Percentiles rank a stretch among this genome's conserved stretches.
phyloP scores from a whole-genome alignment of 2,329 filamentous ascomycete genomes.

The Cordyceps farinosa region DNA sequence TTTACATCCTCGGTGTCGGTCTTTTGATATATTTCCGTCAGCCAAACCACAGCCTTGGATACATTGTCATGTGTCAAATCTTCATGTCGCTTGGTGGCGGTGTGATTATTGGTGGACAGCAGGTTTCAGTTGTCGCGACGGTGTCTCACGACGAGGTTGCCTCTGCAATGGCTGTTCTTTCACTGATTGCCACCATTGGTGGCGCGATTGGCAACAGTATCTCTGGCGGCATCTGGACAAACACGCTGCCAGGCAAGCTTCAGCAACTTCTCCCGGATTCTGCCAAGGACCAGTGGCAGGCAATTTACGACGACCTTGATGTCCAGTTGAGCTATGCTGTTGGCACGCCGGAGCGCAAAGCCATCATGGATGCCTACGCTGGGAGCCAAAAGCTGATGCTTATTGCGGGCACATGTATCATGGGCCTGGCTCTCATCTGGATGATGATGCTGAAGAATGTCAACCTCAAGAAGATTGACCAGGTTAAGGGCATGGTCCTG shows the following conservation, averaged over 20 bases:
- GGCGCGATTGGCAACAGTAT: constrained; percentile 32
- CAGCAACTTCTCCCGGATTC: constrained; percentile 36
- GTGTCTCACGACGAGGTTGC: constrained; percentile 33
- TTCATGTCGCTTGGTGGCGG: constrained; percentile 32
- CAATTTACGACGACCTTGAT: constrained; percentile 38
- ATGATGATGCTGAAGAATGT: constrained; percentile 31
- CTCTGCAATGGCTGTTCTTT: constrained; percentile 32
- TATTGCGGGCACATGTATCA: constrained; percentile 33
- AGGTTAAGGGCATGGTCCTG: constrained; percentile 28
- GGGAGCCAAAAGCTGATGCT: constrained; percentile 42
- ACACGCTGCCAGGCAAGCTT: constrained; percentile 37
- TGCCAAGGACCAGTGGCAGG: constrained; percentile 34
- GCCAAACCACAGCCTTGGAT: constrained; percentile 30
- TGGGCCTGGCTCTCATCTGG: constrained; percentile 27
- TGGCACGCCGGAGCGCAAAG: constrained; percentile 38
- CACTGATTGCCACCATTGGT: constrained; percentile 31
- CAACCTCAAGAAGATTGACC: constrained; percentile 29
- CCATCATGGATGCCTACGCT: constrained; percentile 45
- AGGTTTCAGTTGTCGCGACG: constrained; percentile 34
- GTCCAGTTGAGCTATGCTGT: constrained; percentile 38
- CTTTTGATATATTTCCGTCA: constrained; percentile 36
- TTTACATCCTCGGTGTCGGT: constrained; percentile 29
- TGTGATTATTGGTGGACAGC: constrained; percentile 27
- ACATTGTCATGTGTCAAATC: constrained; percentile 38
- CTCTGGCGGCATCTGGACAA: constrained; percentile 33